phyloP scores from a whole-genome alignment of 768 basidiomycete species.

The Lyophyllum shimeji region DNA sequence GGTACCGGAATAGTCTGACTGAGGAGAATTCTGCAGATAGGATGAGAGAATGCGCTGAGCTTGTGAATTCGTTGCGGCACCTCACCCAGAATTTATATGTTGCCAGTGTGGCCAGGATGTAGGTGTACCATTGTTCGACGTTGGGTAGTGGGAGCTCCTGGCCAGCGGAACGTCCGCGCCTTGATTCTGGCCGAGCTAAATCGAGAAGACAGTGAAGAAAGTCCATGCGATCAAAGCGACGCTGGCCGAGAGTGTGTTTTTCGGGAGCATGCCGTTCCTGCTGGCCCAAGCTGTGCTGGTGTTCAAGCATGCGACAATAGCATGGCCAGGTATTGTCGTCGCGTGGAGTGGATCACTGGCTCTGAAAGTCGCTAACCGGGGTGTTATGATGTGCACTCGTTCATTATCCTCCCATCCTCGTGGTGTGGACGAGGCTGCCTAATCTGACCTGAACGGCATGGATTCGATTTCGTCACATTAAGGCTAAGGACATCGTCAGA shows the following conservation, averaged over 20 bases:
- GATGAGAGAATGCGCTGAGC: neutral
- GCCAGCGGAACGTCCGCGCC: constrained; percentile 7
- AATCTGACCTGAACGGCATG: no score
- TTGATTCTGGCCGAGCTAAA: constrained; percentile 1
- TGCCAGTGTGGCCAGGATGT: constrained; percentile 8
- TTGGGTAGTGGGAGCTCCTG: constrained; percentile 1
- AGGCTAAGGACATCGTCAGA: no score
- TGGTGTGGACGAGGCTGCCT: neutral
- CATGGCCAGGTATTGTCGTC: constrained; percentile 11
- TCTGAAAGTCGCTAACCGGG: neutral
- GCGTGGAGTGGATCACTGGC: neutral
- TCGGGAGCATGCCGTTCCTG: constrained; percentile 8
- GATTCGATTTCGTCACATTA: no score
- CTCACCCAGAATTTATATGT: constrained; percentile 13
- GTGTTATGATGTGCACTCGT: neutral
- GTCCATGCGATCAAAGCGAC: neutral
- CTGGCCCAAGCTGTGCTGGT: neutral
- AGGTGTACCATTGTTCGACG: constrained; percentile 12
- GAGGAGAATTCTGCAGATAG: constrained; percentile 2
- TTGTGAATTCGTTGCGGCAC: neutral
- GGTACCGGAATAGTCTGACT: constrained; percentile 5
- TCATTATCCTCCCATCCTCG: constrained; percentile 9
- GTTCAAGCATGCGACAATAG: constrained; percentile 15
- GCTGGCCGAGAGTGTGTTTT: neutral
- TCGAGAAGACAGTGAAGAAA: neutral